Evolutionary conservation across 768 basidiomycete genomes (phyloP).

Genomic region (Phanerodontia chrysosporium): DNA sequence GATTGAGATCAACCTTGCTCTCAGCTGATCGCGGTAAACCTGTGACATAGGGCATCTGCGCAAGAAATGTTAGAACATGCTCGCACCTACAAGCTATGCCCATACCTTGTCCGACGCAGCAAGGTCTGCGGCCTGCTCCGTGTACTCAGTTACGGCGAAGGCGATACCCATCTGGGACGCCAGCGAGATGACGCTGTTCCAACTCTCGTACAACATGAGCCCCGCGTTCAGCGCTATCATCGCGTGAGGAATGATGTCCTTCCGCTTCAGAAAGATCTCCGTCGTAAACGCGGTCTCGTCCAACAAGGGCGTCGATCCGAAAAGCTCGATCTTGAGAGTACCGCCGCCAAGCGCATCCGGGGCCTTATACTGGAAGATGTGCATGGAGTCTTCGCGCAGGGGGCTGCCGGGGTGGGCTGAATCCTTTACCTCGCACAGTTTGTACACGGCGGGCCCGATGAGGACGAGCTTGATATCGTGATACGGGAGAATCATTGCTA

Average conservation of each 20-base stretch:
- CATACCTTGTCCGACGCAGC: no score
- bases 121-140: constrained; percentile 12
- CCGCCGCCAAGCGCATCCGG: constrained; percentile 36
- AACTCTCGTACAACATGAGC: constrained; percentile 31
- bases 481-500: constrained; percentile 41
- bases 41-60: no score
- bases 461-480: constrained; percentile 41
- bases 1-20: neutral
- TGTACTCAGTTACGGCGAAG: constrained; percentile 14
- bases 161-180: constrained; percentile 3
- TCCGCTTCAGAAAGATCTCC: constrained; percentile 14
- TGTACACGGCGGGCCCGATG: constrained; percentile 32
- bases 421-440: constrained; percentile 24
- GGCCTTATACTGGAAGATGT: constrained; percentile 32
- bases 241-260: constrained; percentile 31
- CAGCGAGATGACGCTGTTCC: constrained; percentile 30
- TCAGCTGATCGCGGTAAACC: neutral
- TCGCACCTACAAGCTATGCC: no score
- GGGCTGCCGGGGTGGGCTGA: constrained; percentile 14
- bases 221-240: constrained; percentile 40
- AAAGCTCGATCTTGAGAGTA: constrained; percentile 32
- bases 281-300: no score
- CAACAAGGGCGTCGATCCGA: no score
- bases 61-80: no score
- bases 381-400: constrained; percentile 24